phyloP scores from a whole-genome alignment of 2,329 filamentous ascomycete species.

The Purpureocillium lavendulum region DNA sequence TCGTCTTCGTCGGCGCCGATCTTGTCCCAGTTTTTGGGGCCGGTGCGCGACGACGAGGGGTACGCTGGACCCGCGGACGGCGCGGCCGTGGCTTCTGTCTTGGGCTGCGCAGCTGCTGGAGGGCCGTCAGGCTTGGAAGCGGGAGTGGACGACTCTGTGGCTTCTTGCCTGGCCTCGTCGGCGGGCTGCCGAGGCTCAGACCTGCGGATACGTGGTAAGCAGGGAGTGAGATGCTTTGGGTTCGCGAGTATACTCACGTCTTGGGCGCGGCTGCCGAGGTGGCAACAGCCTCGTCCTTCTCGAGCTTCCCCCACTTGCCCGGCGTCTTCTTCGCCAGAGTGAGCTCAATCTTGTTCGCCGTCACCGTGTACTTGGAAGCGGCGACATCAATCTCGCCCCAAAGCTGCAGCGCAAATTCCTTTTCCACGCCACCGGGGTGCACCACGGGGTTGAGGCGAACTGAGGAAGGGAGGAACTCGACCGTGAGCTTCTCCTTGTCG shows the following conservation, averaged over 20 bases:
- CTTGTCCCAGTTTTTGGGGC: constrained; percentile 89
- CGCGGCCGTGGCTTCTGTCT: background rate
- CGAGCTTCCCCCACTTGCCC: constrained; percentile 56
- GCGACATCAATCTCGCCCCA: constrained; percentile 55
- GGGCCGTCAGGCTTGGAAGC: background rate
- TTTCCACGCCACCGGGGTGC: constrained; percentile 44
- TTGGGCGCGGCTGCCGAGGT: background rate
- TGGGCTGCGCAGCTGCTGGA: background rate
- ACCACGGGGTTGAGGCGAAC: constrained; percentile 20
- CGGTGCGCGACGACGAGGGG: constrained; percentile 76
- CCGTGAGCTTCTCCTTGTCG: constrained; percentile 28
- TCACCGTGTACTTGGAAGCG: constrained; percentile 54
- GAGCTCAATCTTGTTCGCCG: constrained; percentile 74
- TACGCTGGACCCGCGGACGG: constrained; percentile 47
- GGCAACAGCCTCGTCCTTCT: constrained; percentile 5
- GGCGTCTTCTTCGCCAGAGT: constrained; percentile 57
- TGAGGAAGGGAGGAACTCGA: constrained; percentile 21
- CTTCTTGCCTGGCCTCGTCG: background rate
- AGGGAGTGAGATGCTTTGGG: too few species aligned
- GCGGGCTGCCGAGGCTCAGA: background rate
- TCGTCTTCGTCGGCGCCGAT: constrained; percentile 49
- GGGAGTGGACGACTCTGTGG: background rate
- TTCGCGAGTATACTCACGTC: too few species aligned
- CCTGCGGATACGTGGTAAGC: background rate
- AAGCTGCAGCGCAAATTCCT: constrained; percentile 54